Evolutionary conservation across 208 protist species (phyloP).

Genomic region (Crithidia sp.): DNA sequence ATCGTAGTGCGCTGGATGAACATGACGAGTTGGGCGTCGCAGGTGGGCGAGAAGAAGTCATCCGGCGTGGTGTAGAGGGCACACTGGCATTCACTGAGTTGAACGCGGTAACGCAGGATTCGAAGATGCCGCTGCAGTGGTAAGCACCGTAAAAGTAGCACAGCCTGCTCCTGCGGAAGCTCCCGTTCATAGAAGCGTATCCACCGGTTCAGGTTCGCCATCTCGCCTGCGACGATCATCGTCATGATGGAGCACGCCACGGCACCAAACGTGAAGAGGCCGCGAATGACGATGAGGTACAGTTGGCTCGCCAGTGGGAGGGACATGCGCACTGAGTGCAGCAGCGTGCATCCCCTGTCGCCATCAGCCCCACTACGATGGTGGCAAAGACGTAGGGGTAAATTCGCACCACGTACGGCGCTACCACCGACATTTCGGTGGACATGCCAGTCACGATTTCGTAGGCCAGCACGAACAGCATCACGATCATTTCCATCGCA

Average conservation of each 20-base stretch:
- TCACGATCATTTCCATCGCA: conserved; percentile 47
- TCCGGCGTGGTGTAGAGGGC: neutral
- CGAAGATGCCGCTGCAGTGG: conserved; percentile 52
- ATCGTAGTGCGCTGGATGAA: conserved; percentile 22
- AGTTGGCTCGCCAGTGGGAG: conserved; percentile 32
- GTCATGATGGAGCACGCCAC: conserved; percentile 46
- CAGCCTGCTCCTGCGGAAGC: neutral
- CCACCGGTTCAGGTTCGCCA: conserved; percentile 16
- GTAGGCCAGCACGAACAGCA: conserved; percentile 37
- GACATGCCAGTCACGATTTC: conserved; percentile 35
- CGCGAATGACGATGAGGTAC: conserved; percentile 19
- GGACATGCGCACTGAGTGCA: conserved; percentile 63
- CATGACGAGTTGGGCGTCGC: conserved; percentile 5
- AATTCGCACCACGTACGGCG: conserved; percentile 40
- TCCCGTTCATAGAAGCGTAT: neutral
- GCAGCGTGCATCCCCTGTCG: conserved; percentile 36
- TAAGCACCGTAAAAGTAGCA: conserved; percentile 33
- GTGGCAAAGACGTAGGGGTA: conserved; percentile 38
- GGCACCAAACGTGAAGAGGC: conserved; percentile 23
- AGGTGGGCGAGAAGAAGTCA: neutral
- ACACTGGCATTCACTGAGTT: conserved; percentile 14
- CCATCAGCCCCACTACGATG: conserved; percentile 33
- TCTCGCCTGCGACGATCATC: conserved; percentile 45
- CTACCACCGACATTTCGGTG: conserved; percentile 16
- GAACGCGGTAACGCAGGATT: conserved; percentile 19